These are phyloP conservation scores for Rhodotorula sp. DNA, from an alignment of 1,284 basidiomycete species.

Conservation along the genomic window DNA sequence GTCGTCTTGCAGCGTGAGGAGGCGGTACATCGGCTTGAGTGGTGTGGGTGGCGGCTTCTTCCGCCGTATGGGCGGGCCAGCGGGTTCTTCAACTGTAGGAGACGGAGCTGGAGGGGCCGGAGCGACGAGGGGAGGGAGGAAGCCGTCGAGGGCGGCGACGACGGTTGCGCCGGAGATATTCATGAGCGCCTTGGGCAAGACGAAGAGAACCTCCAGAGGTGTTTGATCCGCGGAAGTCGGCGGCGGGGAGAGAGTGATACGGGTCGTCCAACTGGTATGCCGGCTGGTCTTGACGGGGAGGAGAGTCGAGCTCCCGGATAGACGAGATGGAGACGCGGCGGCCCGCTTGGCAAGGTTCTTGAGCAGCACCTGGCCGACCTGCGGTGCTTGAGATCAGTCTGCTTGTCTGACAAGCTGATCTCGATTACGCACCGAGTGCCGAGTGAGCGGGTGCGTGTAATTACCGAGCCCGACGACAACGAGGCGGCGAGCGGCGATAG, in stretches of 20 bases:
- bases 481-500: conserved; percentile 10
- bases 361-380: conserved; percentile 36
- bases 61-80: not conserved
- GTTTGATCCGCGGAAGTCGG: not conserved
- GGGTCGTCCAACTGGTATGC: conserved; percentile 1
- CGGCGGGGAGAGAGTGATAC: conserved; percentile 5
- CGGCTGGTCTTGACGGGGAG: conserved; percentile 2
- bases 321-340: not conserved
- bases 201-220: conserved; percentile 25
- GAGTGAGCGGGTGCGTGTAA: conserved; percentile 26
- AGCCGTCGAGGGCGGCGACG: not conserved
- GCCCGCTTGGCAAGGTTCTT: conserved; percentile 27
- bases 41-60: conserved; percentile 1
- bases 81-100: not conserved
- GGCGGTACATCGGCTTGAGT: conserved; percentile 14
- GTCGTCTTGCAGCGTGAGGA: conserved; percentile 35
- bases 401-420: too few species aligned
- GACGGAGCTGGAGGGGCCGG: not conserved
- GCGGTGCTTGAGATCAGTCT: too few species aligned
- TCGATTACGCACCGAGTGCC: conserved; percentile 30
- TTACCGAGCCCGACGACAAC: conserved; percentile 37
- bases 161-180: conserved; percentile 29
- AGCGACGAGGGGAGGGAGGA: conserved; percentile 10
- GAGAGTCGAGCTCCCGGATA: conserved; percentile 8
- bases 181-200: conserved; percentile 33